Evolutionary conservation across 2,329 filamentous ascomycete species (phyloP).

Genomic region (Cytospora schulzeri): DNA sequence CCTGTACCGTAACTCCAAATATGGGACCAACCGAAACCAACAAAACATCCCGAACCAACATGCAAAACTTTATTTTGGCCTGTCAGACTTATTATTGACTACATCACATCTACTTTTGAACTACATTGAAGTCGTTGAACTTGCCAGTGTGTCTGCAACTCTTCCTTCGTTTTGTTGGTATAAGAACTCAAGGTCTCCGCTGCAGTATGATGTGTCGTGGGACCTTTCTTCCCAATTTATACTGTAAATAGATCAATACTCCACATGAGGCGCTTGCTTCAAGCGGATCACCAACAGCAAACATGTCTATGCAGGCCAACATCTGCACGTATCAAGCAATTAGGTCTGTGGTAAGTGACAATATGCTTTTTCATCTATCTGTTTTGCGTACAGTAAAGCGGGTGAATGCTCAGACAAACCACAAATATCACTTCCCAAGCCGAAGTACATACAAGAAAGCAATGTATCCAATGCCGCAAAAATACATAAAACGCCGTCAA

Average conservation of each 20-base stretch:
- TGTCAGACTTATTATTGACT: not conserved
- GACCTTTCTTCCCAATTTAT: not conserved
- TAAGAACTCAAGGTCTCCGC: not conserved
- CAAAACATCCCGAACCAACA: slow-evolving; percentile 1
- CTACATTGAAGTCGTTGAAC: too few relatives aligned
- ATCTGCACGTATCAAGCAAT: too few relatives aligned
- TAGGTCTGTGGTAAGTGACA: not conserved
- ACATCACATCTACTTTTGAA: not conserved
- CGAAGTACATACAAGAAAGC: not conserved
- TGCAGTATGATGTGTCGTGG: not conserved
- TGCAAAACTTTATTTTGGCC: not conserved
- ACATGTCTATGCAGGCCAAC: not conserved
- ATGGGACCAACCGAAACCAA: not conserved
- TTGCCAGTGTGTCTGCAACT: not conserved
- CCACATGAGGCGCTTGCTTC: too few relatives aligned
- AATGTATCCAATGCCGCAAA: not conserved
- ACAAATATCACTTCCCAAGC: not conserved
- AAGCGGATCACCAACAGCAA: not conserved
- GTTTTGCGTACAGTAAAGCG: not conserved
- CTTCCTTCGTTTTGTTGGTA: not conserved
- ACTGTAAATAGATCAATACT: not conserved
- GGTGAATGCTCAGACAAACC: not conserved
- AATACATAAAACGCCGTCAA: slow-evolving; percentile 1
- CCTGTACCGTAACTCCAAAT: not conserved
- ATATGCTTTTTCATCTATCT: not conserved